A percentile compares a stretch with the other conserved stretches of the same genome.
phyloP scores from a whole-genome alignment of 805 yeast species.

The Metschnikowia dekortorum region DNA sequence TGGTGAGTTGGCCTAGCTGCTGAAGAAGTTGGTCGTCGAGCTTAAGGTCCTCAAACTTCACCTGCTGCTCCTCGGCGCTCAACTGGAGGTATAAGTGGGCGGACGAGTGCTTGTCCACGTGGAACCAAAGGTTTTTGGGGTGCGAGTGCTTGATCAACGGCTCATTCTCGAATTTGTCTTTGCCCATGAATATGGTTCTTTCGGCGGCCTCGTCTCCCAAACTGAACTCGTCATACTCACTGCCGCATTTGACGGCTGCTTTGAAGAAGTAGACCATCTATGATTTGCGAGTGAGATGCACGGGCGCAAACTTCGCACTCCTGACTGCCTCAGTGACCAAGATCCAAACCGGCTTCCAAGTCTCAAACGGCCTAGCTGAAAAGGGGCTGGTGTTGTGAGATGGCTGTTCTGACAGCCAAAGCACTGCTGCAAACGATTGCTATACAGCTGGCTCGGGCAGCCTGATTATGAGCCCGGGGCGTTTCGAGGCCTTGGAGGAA shows the following conservation, averaged over 20 bases:
- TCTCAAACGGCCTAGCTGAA: too few relatives aligned
- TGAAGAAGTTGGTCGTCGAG: slow-evolving; percentile 43
- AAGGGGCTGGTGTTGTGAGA: too few relatives aligned
- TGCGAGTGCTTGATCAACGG: slow-evolving; percentile 55
- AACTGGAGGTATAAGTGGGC: slow-evolving; percentile 72
- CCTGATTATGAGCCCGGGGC: too few relatives aligned
- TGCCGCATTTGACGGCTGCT: slow-evolving; percentile 9
- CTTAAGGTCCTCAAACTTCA: slow-evolving; percentile 32
- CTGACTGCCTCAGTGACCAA: too few relatives aligned
- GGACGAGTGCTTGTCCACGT: slow-evolving; percentile 69
- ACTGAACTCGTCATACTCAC: slow-evolving; percentile 16
- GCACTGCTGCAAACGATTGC: too few relatives aligned
- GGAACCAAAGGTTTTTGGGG: slow-evolving; percentile 73
- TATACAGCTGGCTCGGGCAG: too few relatives aligned
- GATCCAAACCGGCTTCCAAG: too few relatives aligned
- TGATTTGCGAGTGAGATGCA: background rate
- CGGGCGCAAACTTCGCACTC: background rate
- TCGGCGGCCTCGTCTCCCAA: slow-evolving; percentile 8
- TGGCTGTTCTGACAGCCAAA: too few relatives aligned
- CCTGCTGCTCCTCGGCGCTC: slow-evolving; percentile 43
- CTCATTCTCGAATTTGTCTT: slow-evolving; percentile 64
- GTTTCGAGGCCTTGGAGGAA: too few relatives aligned
- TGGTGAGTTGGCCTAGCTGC: slow-evolving; percentile 63
- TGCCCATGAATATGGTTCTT: slow-evolving; percentile 56
- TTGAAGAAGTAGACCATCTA: slow-evolving; percentile 18